Conservation (phyloP, 2,329 filamentous ascomycete genomes). For the Ophiognomonia clavigignenti-juglandacearum region DNA sequence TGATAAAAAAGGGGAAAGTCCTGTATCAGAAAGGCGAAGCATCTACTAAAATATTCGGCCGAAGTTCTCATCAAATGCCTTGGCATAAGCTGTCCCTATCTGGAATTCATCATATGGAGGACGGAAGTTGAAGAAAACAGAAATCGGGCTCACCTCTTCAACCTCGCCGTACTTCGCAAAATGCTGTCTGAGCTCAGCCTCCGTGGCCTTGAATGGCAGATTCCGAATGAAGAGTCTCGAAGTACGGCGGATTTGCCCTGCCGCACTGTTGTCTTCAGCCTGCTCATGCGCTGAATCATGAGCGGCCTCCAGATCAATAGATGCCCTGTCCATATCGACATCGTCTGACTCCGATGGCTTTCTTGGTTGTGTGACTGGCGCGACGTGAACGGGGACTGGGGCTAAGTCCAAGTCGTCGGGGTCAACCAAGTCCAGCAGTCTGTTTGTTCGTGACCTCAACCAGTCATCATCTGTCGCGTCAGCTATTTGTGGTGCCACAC, state of each 20-base stretch:
- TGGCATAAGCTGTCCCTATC: constrained; percentile 99
- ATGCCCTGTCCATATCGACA: constrained; percentile 12
- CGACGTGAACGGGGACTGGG: constrained; percentile 19
- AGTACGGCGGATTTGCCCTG: constrained; percentile 64
- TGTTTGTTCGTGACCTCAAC: constrained; percentile 27
- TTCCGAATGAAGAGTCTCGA: constrained; percentile 86
- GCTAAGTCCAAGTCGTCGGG: not conserved
- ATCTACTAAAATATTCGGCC: constrained; percentile 99
- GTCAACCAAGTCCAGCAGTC: no score
- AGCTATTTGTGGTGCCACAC: constrained; percentile 1
- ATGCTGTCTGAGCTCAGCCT: constrained; percentile 68
- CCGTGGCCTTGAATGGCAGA: constrained; percentile 72
- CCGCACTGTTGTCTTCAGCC: constrained; percentile 34
- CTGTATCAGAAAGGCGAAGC: constrained; percentile 72
- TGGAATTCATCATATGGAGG: constrained; percentile 79
- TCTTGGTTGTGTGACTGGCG: constrained; percentile 15
- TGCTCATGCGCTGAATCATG: constrained; percentile 16
- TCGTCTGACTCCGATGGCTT: constrained; percentile 10
- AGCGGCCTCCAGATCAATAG: constrained; percentile 19
- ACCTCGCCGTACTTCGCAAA: constrained; percentile 72
- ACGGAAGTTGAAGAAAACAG: constrained; percentile 18
- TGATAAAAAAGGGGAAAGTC: constrained; percentile 22
- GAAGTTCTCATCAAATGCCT: constrained; percentile 83
- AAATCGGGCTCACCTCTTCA: constrained; percentile 71
- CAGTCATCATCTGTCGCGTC: constrained; percentile 78